Evolutionary conservation across 306 rosid species (phyloP).

Genomic region (Begonia fuchsioides): DNA sequence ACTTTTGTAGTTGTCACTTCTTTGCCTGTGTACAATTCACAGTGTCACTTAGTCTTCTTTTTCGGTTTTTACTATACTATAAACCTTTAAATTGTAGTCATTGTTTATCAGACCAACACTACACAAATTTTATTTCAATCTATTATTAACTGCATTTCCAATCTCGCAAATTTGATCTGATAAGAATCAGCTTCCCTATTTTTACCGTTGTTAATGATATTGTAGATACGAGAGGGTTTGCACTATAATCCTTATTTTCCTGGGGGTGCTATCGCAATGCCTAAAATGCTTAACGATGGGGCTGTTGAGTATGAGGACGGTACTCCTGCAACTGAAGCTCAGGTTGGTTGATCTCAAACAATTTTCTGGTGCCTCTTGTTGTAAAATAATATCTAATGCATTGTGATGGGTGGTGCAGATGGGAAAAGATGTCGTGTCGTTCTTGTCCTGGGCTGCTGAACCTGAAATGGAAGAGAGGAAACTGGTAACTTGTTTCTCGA

Average conservation of each 20-base stretch:
- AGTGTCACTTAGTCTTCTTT: too few relatives aligned
- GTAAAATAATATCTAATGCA: neutral
- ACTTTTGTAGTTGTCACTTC: too few relatives aligned
- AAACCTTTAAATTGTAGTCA: too few relatives aligned
- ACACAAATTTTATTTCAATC: too few relatives aligned
- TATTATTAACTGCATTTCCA: too few relatives aligned
- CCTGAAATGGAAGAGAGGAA: slow-evolving; percentile 99
- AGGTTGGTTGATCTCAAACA: slow-evolving; percentile 26
- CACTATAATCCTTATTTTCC: slow-evolving; percentile 96
- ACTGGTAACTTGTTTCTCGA: slow-evolving; percentile 38
- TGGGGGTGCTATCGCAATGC: slow-evolving; percentile 99
- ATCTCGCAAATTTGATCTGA: neutral
- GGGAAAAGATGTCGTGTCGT: slow-evolving; percentile 90
- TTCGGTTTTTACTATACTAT: too few relatives aligned
- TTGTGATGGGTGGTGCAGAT: slow-evolving; percentile 33
- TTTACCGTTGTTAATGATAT: slow-evolving; percentile 11
- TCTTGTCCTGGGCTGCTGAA: slow-evolving; percentile 91
- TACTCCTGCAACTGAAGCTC: slow-evolving; percentile 85
- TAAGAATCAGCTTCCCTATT: neutral
- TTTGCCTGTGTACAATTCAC: too few relatives aligned
- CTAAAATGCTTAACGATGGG: slow-evolving; percentile 97
- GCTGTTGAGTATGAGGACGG: slow-evolving; percentile 95
- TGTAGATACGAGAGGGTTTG: slow-evolving; percentile 91
- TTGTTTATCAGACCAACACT: too few relatives aligned
- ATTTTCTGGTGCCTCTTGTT: neutral